Evolutionary conservation across 78 protist species (phyloP), one percentile per base, ranked within the genome.

Genomic region (Cavenderia fasciculata): DNA sequence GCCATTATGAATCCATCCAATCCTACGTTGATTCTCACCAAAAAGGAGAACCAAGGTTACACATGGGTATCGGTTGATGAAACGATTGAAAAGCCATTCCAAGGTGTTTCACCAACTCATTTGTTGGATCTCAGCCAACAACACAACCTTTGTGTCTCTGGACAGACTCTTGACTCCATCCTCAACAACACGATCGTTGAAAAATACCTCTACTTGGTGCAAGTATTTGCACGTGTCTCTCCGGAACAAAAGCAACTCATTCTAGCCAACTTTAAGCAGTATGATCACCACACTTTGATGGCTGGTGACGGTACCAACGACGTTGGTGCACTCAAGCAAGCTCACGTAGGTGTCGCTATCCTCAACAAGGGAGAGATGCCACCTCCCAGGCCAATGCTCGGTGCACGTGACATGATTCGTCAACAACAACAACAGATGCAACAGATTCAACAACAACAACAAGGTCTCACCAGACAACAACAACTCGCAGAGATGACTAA

Each of bases 281-380:
- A 6, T 27, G 99, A 98, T 29, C 56, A 56, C 36, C 0, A 8
- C 40, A 92, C 98, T 14, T 94, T 97, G 78, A 99, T 99, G 99
- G 97, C 99, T 40, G 99, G 99, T n/a, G 99, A 99, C 75, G 99
- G 99, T 63, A 97, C 99, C 4, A 99, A 99, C 90, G 99, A 99
- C 61, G 99, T 99, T n/a, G 99, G 99, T n/a, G 99, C 99, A 2
- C 94, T 99, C 38, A 98, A 98, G 94, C 98, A 95, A 52, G 98
- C 99, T 0, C 96, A 96, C 43, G 99, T 98, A n/a, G 99, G 99
- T 25, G 40, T 89, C 25, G 94, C 94, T 8, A 68, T 89, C 23
- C 74, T 89, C 23, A 87, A 87, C 40, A 59, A 69, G 18, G 86
- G 86, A 59, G 92, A 74, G 31, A 34, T 41, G n/a, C 61, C 29